Evolutionary conservation across 1,284 basidiomycete species (phyloP).

Genomic region (Sphagnurus paluster): DNA sequence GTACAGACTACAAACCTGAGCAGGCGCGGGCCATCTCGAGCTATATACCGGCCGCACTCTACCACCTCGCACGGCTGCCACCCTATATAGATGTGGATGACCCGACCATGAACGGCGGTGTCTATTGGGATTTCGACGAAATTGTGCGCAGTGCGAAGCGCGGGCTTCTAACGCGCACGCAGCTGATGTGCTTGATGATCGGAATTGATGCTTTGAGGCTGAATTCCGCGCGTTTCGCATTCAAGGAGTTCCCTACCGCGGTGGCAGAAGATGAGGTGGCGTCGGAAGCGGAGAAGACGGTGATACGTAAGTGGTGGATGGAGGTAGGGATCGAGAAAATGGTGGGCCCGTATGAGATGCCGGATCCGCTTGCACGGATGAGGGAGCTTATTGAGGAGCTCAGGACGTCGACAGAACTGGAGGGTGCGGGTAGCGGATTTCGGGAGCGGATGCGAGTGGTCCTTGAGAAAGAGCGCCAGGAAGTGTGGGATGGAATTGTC

Average conservation of each 20-base stretch:
- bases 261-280: neutral
- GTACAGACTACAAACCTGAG: conserved; percentile 4
- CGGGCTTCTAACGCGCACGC: conserved; percentile 9
- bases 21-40: conserved; percentile 1
- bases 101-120: neutral
- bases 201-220: conserved; percentile 9
- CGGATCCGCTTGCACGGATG: conserved; percentile 8
- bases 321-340: conserved; percentile 9
- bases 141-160: conserved; percentile 6
- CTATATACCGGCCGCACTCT: conserved; percentile 14
- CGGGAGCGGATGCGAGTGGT: no score
- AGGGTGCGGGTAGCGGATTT: no score
- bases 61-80: conserved; percentile 16
- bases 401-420: neutral
- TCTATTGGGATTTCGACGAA: conserved; percentile 8
- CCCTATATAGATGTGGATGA: conserved; percentile 10
- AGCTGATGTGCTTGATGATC: conserved; percentile 6
- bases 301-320: conserved; percentile 15
- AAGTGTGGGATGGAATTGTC: no score
- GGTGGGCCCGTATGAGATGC: conserved; percentile 7
- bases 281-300: conserved; percentile 6
- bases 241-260: conserved; percentile 3
- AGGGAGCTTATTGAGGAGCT: conserved; percentile 2
- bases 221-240: conserved; percentile 1
- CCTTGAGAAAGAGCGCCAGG: no score